Evolutionary conservation across 371 early-diverging fungal genomes (phyloP).

Genomic region (Cokeromyces recurvatus): DNA sequence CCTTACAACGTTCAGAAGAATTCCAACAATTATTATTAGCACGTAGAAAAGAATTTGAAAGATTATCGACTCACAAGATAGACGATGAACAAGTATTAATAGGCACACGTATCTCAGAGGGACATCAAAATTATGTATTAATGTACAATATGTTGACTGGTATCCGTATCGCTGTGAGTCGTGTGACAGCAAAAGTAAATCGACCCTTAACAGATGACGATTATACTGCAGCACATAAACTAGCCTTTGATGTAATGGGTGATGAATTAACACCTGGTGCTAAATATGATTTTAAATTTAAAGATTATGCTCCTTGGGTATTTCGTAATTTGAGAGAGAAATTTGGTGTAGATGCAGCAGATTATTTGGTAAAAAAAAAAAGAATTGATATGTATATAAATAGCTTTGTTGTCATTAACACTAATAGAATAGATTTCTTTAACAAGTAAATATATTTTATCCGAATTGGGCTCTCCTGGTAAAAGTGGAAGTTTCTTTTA

Average conservation of each 20-base stretch:
- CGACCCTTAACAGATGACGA: conserved; percentile 72
- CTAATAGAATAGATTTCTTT: conserved; percentile 76
- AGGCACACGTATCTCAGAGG: conserved; percentile 65
- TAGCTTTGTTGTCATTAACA: neutral
- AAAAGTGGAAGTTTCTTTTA: conserved; percentile 97
- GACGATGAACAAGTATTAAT: conserved; percentile 53
- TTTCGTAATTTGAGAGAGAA: conserved; percentile 86
- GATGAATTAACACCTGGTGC: conserved; percentile 92
- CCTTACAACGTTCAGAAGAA: conserved; percentile 36
- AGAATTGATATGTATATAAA: neutral
- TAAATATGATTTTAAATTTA: conserved; percentile 97
- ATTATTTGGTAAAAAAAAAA: conserved; percentile 73
- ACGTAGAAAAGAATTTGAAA: conserved; percentile 35
- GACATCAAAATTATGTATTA: conserved; percentile 72
- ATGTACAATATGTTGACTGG: conserved; percentile 99
- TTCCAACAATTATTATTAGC: conserved; percentile 35
- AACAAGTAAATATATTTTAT: conserved; percentile 94
- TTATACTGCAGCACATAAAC: conserved; percentile 85
- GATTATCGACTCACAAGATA: conserved; percentile 31
- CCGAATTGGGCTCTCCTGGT: conserved; percentile 95
- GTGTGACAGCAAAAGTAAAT: conserved; percentile 81
- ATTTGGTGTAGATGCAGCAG: conserved; percentile 88
- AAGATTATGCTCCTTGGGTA: conserved; percentile 97
- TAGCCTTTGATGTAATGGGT: conserved; percentile 91
- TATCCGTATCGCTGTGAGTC: conserved; percentile 76